Base-by-base conservation (phyloP, 2,329 filamentous ascomycete species). In the Aphanocladium album region DNA sequence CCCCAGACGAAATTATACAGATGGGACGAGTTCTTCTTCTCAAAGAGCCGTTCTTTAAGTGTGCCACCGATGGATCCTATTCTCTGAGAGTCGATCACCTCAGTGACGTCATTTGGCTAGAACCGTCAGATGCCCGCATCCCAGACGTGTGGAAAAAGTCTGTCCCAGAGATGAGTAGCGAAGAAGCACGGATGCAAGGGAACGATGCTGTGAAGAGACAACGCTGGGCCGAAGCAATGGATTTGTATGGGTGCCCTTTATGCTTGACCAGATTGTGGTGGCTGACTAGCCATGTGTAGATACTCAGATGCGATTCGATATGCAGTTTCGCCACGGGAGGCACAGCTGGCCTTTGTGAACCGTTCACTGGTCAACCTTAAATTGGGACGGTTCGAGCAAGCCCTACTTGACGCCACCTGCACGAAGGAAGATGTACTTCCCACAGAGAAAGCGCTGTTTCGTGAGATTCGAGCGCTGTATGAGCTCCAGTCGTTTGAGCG, bases 1-100 rank as follows among this genome's bases (percentile, higher is more conserved):
- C 73, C 3, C 67, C 67, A 0, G 63, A 72, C 4, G 67, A 77
- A 6, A 65, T 76, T 0, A 55, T 83, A 3, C 61, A 65, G 0
- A 57, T 69, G 5, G 70, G 71, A 1, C 70, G 68, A 14, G 65
- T 77, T 0, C 71, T 76, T 12, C 65, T 84, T 3, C 35, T 85
- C 33, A 86, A 84, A 62, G 82, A 85, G 60, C 81, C 82, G 0
- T 85, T 77, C 64, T 75, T 84, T 64, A 81, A 79, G 63, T 33
- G 66, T 0, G 71, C 72, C 25, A 67, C 66, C 0, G 67, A 77
- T 30, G 76, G 76, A 2, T 52, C 69, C 0, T 80, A 79, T 66
- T 72, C 70, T 0, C 37, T 85, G 25, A 74, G 80, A 6, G 78
- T 83, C 7, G 82, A 85, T 60, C 82, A 85, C 65, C 65, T 79